Percentiles rank a stretch among this genome's conserved stretches.
These are phyloP conservation scores for Penicillium chermesinum DNA, from an alignment of 495 filamentous ascomycete species.

Conservation along the genomic window DNA sequence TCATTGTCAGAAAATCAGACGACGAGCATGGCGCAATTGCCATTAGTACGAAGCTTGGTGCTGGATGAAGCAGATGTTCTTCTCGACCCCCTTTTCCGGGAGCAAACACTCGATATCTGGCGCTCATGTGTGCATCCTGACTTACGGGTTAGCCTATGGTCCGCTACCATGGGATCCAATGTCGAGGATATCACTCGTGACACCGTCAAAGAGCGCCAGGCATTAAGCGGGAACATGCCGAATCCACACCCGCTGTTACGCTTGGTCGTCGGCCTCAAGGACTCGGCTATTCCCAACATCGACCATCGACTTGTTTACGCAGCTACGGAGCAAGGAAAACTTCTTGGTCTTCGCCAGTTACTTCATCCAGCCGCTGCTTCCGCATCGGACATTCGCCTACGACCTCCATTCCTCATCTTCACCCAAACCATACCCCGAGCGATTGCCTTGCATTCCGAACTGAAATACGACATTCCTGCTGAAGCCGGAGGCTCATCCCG, in stretches of 20 bases:
- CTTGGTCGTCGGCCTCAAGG: slow-evolving; percentile 89
- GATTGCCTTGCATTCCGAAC: slow-evolving; percentile 76
- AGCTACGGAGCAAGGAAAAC: slow-evolving; percentile 87
- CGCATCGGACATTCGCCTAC: slow-evolving; percentile 56
- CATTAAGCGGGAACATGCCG: slow-evolving; percentile 14
- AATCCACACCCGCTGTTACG: slow-evolving; percentile 57
- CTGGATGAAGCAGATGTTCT: slow-evolving; percentile 95
- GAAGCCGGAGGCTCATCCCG: slow-evolving; percentile 81
- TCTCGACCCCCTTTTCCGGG: slow-evolving; percentile 81
- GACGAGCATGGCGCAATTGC: slow-evolving; percentile 44
- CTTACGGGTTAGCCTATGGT: slow-evolving; percentile 79
- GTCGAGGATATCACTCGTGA: slow-evolving; percentile 71
- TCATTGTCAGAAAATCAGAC: slow-evolving; percentile 53
- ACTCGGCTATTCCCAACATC: slow-evolving; percentile 89
- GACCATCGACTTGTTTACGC: slow-evolving; percentile 84
- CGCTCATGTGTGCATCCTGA: slow-evolving; percentile 59
- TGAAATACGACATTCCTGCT: slow-evolving; percentile 89
- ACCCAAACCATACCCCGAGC: slow-evolving; percentile 91
- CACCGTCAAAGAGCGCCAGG: slow-evolving; percentile 51
- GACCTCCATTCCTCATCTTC: slow-evolving; percentile 88
- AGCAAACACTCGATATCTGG: slow-evolving; percentile 89
- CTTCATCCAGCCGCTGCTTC: slow-evolving; percentile 68
- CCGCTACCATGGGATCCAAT: slow-evolving; percentile 92
- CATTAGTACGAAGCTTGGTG: slow-evolving; percentile 64
- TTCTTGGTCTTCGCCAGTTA: slow-evolving; percentile 85